Base-by-base conservation (phyloP, 306 rosid genomes). In the Pterocarpus macrocarpus region DNA sequence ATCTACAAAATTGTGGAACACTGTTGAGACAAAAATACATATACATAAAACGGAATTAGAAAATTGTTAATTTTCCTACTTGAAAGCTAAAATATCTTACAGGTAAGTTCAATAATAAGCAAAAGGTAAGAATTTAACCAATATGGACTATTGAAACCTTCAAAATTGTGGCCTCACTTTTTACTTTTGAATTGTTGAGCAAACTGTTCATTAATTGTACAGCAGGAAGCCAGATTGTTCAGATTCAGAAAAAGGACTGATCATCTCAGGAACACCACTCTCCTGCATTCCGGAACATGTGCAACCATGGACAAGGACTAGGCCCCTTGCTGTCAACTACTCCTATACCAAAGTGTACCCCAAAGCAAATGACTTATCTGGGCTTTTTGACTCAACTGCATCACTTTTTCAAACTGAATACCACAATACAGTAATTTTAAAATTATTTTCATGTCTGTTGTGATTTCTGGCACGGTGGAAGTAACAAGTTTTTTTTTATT, bases 341-440 rank as follows among this genome's bases (percentile, higher is more conserved):
- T 61, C 15, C 41, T 35, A 62, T 32, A 35, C 4, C 1, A 55
- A 52, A 83, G 67, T 8, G 69, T 16, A 17, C 87, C 87, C 94
- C 89, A 88, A 32, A 88, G 84, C 52, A 77, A 56, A 67, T 75
- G 85, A 15, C 82, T 77, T 38, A 83, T 86, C 72, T 53, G 63
- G 28, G 28, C 28, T 22, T 22, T 22, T 22, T 22, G 28, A 22
- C 28, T 22, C 28, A 22, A 22, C 28, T 22, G 28, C 28, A 22
- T 22, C 28, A 22, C 28, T 22, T 22, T 22, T 22, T 22, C 28
- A 22, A 22, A 22, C 28, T 22, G 1, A 22, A 22, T 22, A 22
- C 28, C 28, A 22, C 28, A 22, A 22, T 1, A 22, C 28, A 22
- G 28, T 22, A 22, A 22, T 22, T 22, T 22, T 22, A 22, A 22